Evolutionary conservation across 768 basidiomycete genomes (phyloP), one percentile per base, ranked within the genome.

Genomic region (Wakefieldia striispora): DNA sequence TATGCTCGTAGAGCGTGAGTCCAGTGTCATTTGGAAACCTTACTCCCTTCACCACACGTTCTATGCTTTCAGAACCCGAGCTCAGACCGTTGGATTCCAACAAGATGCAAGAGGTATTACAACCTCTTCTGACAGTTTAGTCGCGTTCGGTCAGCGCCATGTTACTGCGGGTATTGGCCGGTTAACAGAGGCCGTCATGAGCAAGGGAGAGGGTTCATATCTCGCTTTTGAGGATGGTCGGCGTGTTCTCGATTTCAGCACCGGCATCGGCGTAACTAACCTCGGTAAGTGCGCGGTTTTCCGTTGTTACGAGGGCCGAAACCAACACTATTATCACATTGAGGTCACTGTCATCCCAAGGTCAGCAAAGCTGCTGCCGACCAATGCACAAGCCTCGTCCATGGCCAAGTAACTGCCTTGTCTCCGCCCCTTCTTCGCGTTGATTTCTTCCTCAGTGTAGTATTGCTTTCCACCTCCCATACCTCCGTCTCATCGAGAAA

Each of bases 331-430:
- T 40, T 40, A 23, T 46, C 36, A 35, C 27, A 12, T 39, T 12
- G 29, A 91, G 90, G 92, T 6, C 93, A 95, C 65, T 91, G 86
- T 55, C 89, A 95, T 66, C 90, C 90, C 0, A 83, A 80, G 63
- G 82, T 95, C 56, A 91, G 88, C 72, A 77, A 81, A 56, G 91
- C 91, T 11, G 92, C 91, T 0, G 90, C 90, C n/a, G 81, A 90
- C 41, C 92, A 97, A 64, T 91, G 88, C 64, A 78, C 84, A 74
- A 79, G 79, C 26, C 74, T 91, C 41, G 87, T 91, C 4, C 90
- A 92, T 55, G 82, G 73, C 27, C 89, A 91, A 72, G 89, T 91
- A 59, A 42, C 5, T 33, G 26, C 6, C 14, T n/a, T 34, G 14
- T 40, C 19, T 36, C 14, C 12, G 23, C 13, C 26, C 43, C 17